phyloP scores from a whole-genome alignment of 257 asterid genomes.

The Buddleja alternifolia region DNA sequence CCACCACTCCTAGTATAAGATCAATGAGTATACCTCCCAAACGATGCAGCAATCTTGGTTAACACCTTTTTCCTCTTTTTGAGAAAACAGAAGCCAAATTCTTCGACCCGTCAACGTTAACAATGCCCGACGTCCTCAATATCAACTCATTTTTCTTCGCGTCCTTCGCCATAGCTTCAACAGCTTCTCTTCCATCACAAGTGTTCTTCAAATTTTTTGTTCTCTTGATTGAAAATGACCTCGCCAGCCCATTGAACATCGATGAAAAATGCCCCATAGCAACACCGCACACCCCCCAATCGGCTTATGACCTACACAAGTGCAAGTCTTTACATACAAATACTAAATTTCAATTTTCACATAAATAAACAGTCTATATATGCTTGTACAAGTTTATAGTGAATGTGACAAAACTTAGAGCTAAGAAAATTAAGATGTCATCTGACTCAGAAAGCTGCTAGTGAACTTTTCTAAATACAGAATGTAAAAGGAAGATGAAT shows the following conservation, averaged over 20 bases:
- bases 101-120: slow-evolving; percentile 63
- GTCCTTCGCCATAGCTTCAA: slow-evolving; percentile 66
- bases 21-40: slow-evolving; percentile 94
- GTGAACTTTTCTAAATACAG: slow-evolving; percentile 10
- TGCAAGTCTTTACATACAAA: slow-evolving; percentile 22
- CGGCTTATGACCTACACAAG: slow-evolving; percentile 49
- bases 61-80: slow-evolving; percentile 89
- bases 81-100: slow-evolving; percentile 83
- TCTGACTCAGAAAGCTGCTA: slow-evolving; percentile 62
- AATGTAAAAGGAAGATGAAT: slow-evolving; percentile 36
- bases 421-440: slow-evolving; percentile 38
- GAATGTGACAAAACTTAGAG: slow-evolving; percentile 27
- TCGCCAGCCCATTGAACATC: slow-evolving; percentile 86
- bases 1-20: too few species aligned
- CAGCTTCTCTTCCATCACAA: slow-evolving; percentile 60
- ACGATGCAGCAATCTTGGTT: slow-evolving; percentile 90
- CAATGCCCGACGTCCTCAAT: slow-evolving; percentile 69
- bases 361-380: not conserved
- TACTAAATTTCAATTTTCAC: not conserved
- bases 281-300: slow-evolving; percentile 33
- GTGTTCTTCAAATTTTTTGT: slow-evolving; percentile 34
- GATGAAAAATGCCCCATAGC: slow-evolving; percentile 82
- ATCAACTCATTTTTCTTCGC: slow-evolving; percentile 80
- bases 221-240: slow-evolving; percentile 65
- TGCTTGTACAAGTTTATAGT: slow-evolving; percentile 20